These are phyloP conservation scores for Penicillium pulvis DNA, from an alignment of 495 filamentous ascomycete species.

Conservation along the genomic window DNA sequence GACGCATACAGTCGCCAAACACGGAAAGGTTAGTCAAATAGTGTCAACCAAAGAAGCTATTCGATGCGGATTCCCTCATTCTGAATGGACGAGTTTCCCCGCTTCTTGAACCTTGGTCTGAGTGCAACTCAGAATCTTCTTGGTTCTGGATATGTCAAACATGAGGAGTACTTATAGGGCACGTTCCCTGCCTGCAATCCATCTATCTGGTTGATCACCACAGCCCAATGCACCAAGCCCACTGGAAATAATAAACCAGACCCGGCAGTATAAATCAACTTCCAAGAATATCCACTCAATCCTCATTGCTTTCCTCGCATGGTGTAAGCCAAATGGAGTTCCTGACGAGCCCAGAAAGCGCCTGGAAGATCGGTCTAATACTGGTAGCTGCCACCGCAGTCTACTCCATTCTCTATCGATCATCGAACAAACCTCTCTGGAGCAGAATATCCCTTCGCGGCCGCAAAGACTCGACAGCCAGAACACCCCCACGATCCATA, in stretches of 20 bases:
- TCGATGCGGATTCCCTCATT: conserved; percentile 16
- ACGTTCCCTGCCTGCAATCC: background rate
- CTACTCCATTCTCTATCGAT: conserved; percentile 17
- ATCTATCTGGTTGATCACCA: background rate
- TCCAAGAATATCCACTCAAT: background rate
- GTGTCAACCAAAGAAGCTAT: conserved; percentile 21
- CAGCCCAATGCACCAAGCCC: background rate
- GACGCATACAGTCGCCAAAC: conserved; percentile 32
- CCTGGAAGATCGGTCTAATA: conserved; percentile 29
- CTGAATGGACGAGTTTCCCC: conserved; percentile 22
- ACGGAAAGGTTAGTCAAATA: conserved; percentile 27
- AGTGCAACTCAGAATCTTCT: conserved; percentile 13
- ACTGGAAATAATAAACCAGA: background rate
- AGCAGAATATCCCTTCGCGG: conserved; percentile 26
- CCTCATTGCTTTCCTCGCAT: conserved; percentile 8
- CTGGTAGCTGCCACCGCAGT: conserved; percentile 27
- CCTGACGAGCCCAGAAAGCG: conserved; percentile 15
- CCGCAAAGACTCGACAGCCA: conserved; percentile 43
- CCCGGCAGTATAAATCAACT: background rate
- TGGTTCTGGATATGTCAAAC: background rate
- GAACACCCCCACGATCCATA: conserved; percentile 58
- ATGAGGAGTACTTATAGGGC: conserved; percentile 15
- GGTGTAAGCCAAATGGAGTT: conserved; percentile 17
- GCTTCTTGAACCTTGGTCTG: conserved; percentile 16
- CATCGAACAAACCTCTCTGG: conserved; percentile 16